These are phyloP conservation scores for Amanita pallidorosea DNA, from an alignment of 768 basidiomycete species.

Conservation along the genomic window DNA sequence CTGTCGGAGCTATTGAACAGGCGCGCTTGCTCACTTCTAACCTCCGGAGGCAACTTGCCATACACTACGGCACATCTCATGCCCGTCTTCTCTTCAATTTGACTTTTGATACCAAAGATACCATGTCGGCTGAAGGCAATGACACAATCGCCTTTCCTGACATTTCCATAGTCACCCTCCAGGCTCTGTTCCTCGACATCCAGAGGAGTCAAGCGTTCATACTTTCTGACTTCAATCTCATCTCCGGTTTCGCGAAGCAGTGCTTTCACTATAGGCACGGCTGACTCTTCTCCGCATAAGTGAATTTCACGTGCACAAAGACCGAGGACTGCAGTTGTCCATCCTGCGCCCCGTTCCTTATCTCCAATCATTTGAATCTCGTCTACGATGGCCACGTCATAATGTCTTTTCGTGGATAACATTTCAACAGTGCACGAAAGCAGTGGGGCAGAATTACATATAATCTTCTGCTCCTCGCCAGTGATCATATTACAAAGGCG, in stretches of 20 bases:
- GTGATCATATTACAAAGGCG: slow-evolving; percentile 80
- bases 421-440: slow-evolving; percentile 93
- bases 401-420: slow-evolving; percentile 31
- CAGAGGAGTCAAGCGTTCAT: slow-evolving; percentile 85
- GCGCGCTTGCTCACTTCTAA: slow-evolving; percentile 83
- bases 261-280: slow-evolving; percentile 64
- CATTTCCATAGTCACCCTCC: slow-evolving; percentile 41
- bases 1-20: slow-evolving; percentile 81
- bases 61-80: slow-evolving; percentile 88
- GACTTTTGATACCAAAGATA: slow-evolving; percentile 71
- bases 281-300: slow-evolving; percentile 92
- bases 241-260: slow-evolving; percentile 76
- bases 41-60: slow-evolving; percentile 85
- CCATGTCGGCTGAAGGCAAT: slow-evolving; percentile 71
- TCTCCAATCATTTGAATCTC: slow-evolving; percentile 96
- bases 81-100: slow-evolving; percentile 60
- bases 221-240: slow-evolving; percentile 67
- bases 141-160: slow-evolving; percentile 81
- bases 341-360: slow-evolving; percentile 62
- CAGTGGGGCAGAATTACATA: slow-evolving; percentile 44
- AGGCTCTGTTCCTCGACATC: slow-evolving; percentile 54
- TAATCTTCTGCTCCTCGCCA: slow-evolving; percentile 79
- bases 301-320: slow-evolving; percentile 74
- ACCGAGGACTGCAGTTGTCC: slow-evolving; percentile 78
- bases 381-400: slow-evolving; percentile 87